These are phyloP conservation scores for Thecaphora thlaspeos DNA, from an alignment of 1,284 basidiomycete genomes.

Conservation along the genomic window DNA sequence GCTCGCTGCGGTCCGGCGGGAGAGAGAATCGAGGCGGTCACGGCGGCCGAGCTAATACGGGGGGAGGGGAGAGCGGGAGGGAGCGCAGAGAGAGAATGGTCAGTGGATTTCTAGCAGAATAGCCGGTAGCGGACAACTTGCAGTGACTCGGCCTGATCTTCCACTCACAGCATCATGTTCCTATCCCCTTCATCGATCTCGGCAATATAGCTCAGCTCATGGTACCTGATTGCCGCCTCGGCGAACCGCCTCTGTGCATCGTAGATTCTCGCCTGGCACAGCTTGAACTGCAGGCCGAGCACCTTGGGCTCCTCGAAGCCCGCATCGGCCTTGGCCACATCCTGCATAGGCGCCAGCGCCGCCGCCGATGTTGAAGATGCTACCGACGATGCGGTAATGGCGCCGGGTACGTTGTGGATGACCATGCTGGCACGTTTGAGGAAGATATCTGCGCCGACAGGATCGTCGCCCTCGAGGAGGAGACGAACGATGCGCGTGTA, in stretches of 20 bases:
- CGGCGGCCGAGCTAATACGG: conserved; percentile 72
- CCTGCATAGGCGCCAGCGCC: too few relatives aligned
- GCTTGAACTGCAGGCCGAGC: conserved; percentile 51
- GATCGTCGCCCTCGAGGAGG: conserved; percentile 91
- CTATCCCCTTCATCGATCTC: conserved; percentile 42
- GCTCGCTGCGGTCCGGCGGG: conserved; percentile 94
- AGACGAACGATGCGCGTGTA: conserved; percentile 93
- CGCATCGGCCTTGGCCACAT: not conserved
- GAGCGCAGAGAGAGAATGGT: too few relatives aligned
- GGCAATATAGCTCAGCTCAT: conserved; percentile 68
- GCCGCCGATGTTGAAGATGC: conserved; percentile 17
- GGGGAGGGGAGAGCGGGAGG: too few relatives aligned
- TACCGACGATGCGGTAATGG: conserved; percentile 9
- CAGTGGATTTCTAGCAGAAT: too few relatives aligned
- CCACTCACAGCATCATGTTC: conserved; percentile 38
- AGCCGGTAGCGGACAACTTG: too few relatives aligned
- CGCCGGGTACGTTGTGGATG: conserved; percentile 63
- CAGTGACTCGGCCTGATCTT: too few relatives aligned
- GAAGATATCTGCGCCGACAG: conserved; percentile 89
- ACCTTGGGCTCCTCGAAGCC: conserved; percentile 27
- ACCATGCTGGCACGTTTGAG: conserved; percentile 92
- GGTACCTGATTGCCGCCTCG: conserved; percentile 91
- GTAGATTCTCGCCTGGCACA: conserved; percentile 74
- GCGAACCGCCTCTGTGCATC: conserved; percentile 88
- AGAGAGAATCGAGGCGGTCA: conserved; percentile 93